Evolutionary conservation across 169 alveolate genomes (phyloP), one percentile per base, ranked within the genome.

Genomic region (Babesia bigemina): DNA sequence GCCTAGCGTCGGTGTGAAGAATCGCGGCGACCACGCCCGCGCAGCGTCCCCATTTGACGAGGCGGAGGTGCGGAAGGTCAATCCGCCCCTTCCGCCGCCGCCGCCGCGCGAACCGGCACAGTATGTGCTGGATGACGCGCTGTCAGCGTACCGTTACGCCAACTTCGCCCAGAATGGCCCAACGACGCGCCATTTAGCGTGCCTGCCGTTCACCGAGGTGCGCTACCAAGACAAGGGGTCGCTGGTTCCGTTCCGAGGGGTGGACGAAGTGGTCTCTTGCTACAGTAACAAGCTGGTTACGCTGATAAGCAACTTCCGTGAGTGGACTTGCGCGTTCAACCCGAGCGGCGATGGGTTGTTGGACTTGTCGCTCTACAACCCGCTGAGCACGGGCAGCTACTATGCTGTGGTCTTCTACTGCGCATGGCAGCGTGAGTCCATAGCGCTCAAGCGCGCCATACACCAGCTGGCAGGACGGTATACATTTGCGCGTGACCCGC

Each of bases 371-470:
- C 60, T 66, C 19, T 75, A 75, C 77, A 74, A 73, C 45, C 90
- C 86, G 42, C 55, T 73, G 55, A 24, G 50, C 45, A 56, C 63
- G 24, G 75, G 55, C 44, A 75, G 67, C 13, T 83, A 83, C 77
- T 83, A 83, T 42, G 90, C 86, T 19, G 67, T 83, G 4, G 85
- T 73, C 17, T 83, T 63, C 63, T 74, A 67, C 59, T 83, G 90
- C 79, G 75, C 86, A 10, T 83, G 90, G 90, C 79, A 83, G 33
- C 62, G 79, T 39, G 86, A 73, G 28, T 83, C 90, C 44, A 65
- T 66, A 19, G 90, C 90, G 17, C 83, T 83, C 0, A 48, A 62
- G 67, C 70, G 69, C 29, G 81, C 90, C 2, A 60, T 83, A 8
- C 62, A 67, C 24, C 85, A 75, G 71, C 71, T 83, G 11, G 19